phyloP scores from a whole-genome alignment of 805 yeast genomes.

The Middelhovenomyces tepae region DNA sequence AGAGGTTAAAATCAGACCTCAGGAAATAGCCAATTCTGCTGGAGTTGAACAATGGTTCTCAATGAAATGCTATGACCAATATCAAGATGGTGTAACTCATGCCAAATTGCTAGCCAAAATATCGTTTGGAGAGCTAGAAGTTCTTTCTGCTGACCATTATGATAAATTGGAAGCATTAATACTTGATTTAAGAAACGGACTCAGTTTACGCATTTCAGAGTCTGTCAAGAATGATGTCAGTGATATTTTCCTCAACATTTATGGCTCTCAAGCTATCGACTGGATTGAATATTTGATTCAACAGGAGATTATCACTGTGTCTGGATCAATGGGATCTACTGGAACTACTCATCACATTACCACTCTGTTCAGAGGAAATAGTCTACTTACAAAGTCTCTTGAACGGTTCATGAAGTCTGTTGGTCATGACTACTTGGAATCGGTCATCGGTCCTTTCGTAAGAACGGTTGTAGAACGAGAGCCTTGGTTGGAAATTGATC shows the following conservation, averaged over 20 bases:
- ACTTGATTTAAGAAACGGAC: constrained; percentile 18
- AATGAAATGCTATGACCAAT: constrained; percentile 9
- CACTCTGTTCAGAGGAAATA: constrained; percentile 74
- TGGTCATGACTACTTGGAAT: constrained; percentile 72
- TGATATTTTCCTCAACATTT: constrained; percentile 54
- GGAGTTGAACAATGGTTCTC: constrained; percentile 24
- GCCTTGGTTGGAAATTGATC: constrained; percentile 71
- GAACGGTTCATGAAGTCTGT: constrained; percentile 68
- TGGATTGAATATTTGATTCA: constrained; percentile 70
- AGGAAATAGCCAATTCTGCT: constrained; percentile 11
- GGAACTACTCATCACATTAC: constrained; percentile 46
- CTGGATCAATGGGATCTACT: too few relatives aligned
- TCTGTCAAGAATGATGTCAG: constrained; percentile 36
- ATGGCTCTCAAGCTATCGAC: constrained; percentile 20
- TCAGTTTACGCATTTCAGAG: constrained; percentile 36
- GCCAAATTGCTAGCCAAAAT: constrained; percentile 22
- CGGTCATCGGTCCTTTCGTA: constrained; percentile 63
- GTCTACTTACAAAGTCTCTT: constrained; percentile 70
- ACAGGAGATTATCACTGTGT: constrained; percentile 41
- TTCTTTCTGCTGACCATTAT: constrained; percentile 51
- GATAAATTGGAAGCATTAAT: constrained; percentile 56
- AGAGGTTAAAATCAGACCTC: constrained; percentile 32
- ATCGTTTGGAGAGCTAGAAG: constrained; percentile 18
- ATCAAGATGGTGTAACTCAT: constrained; percentile 10
- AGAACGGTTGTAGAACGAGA: constrained; percentile 42